Evolutionary conservation across 768 basidiomycete species (phyloP).

Genomic region (Lepiota venenata): DNA sequence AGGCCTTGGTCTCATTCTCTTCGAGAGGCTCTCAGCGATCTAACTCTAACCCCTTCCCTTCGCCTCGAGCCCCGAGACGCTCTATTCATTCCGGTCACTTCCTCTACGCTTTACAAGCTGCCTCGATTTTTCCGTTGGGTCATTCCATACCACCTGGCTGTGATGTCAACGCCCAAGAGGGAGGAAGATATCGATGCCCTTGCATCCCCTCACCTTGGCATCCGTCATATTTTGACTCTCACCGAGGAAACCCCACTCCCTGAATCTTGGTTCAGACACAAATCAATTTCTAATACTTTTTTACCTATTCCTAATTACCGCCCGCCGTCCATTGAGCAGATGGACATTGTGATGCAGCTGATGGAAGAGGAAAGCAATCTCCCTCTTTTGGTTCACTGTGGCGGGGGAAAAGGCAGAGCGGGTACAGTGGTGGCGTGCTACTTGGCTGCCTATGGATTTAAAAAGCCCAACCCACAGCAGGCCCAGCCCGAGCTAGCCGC

Average conservation of each 20-base stretch:
- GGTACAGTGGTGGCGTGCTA: slow-evolving; percentile 62
- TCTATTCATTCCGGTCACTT: slow-evolving; percentile 32
- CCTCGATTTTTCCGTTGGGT: slow-evolving; percentile 66
- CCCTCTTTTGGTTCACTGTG: slow-evolving; percentile 56
- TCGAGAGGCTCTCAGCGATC: slow-evolving; percentile 29
- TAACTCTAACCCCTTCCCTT: slow-evolving; percentile 32
- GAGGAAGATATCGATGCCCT: slow-evolving; percentile 48
- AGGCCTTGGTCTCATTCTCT: slow-evolving; percentile 38
- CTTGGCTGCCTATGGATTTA: slow-evolving; percentile 54
- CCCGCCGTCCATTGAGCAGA: slow-evolving; percentile 56
- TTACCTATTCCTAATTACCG: slow-evolving; percentile 51
- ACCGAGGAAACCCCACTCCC: slow-evolving; percentile 54
- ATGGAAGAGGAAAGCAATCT: slow-evolving; percentile 41
- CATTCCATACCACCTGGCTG: slow-evolving; percentile 51
- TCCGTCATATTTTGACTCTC: slow-evolving; percentile 55
- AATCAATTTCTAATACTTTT: slow-evolving; percentile 47
- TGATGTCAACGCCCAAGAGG: slow-evolving; percentile 56
- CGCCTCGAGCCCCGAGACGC: slow-evolving; percentile 38
- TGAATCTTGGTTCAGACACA: slow-evolving; percentile 42
- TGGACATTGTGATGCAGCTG: slow-evolving; percentile 51
- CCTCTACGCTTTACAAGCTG: slow-evolving; percentile 31
- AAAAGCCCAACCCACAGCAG: slow-evolving; percentile 33
- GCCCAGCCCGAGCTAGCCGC: slow-evolving; percentile 47
- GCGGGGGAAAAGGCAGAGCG: slow-evolving; percentile 60
- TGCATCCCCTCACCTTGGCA: slow-evolving; percentile 43